Evolutionary conservation across 1,139 yeast species (phyloP), one percentile per base, ranked within the genome.

Genomic region (Yamadazyma membranifaciens): DNA sequence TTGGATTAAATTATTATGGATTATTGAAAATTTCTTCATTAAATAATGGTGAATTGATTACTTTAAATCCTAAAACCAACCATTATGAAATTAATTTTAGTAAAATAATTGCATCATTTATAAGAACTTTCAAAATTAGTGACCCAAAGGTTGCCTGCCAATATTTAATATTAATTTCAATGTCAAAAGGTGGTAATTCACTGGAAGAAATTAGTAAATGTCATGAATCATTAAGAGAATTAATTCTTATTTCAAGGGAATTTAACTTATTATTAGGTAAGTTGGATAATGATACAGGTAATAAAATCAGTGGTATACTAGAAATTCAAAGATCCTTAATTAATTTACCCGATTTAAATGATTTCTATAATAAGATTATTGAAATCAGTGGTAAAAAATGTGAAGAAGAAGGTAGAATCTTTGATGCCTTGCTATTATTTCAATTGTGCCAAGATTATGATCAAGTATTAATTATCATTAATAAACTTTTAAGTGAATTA

Each of bases 131-230:
- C 69, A 84, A 89, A 54, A 78, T 80, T 40, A 79, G 92, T 36
- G 96, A 91, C 64, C 95, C 98, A 16, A 78, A 83, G 55, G 87
- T 86, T 43, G 98, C 97, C 0, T 86, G 88, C 28, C 97, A 92
- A 57, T 92, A 92, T 57, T 65, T 92, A 41, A 74, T 87, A 24
- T 68, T 87, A 49, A 81, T 91, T 31, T 83, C 88, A 30, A 59
- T 89, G 54, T 59, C 72, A 1, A 56, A 65, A 34, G 71, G 70
- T 27, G 69, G 68, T 9, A 45, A 61, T 15, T 57, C 65, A 1
- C 57, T 64, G 30, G 67, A 69, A 37, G 84, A 80, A 50, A 65
- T 76, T 3, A 67, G 72, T 37, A 67, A 84, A 37, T 82, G 89
- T 49, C 92, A 85, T 53, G 92, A 85, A 52, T 85, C 95, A 0